Base-by-base conservation (phyloP, 2,329 filamentous ascomycete genomes). In the Daldinia sp. region DNA sequence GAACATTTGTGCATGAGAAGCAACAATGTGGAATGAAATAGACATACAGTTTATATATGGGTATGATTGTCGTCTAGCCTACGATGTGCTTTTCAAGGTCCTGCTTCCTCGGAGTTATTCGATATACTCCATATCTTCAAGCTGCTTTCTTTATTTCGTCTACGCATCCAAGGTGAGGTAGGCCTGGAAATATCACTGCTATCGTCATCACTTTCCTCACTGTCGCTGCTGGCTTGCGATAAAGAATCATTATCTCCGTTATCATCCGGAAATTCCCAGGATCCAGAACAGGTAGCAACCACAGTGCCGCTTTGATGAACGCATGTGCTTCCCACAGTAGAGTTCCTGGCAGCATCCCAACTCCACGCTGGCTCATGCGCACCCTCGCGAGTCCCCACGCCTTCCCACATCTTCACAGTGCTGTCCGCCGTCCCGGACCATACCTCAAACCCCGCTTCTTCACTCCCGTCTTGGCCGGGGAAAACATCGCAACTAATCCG, bases 351-450 rank as follows among this genome's bases (percentile, higher is more conserved):
- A 0, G 82, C 82, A 20, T 79, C 73, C 84, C 86, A 89, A n/a
- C 76, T 74, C 86, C 86, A 88, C 0, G 81, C 78, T 3, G 83
- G 81, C 28, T 79, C 74, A 23, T 81, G 74, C 6, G 80, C 78
- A 15, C 87, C 87, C 50, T 81, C 82, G 2, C 69, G 71, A 42
- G 76, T 78, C 28, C 88, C 88, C 0, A 89, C 84, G 10, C 82
- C 81, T 48, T 90, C 86, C 85, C 87, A 91, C 6, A 90, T 84
- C 50, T 82, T 81, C n/a, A 89, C 85, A 2, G 78, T 74, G 1
- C 89, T 88, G 67, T 84, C 80, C 48, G 82, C 81, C 0, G 85
- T 83, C 1, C 89, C 89, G 5, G 86, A 86, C 89, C 89, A 91
- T 51, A 90, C 82, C 75, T 91, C 89, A 68, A 88, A 89, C 1